phyloP scores from a whole-genome alignment of 441 rosid genomes.

The Syzygium syzygioides region DNA sequence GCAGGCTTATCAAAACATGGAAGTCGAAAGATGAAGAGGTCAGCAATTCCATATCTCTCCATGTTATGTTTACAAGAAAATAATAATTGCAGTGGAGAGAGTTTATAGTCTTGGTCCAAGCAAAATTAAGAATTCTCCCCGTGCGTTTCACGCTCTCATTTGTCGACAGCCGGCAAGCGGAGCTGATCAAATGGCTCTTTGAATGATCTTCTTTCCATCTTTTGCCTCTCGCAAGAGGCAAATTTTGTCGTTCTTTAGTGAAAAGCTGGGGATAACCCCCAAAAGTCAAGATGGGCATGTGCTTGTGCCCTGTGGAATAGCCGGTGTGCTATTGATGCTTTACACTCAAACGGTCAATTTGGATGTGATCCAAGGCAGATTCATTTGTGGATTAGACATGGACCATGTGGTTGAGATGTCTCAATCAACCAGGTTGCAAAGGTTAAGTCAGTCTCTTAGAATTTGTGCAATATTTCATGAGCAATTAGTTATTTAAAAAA shows the following conservation, averaged over 20 bases:
- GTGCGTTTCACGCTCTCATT: neutral
- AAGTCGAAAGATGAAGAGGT: neutral
- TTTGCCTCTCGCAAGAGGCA: neutral
- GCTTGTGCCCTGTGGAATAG: neutral
- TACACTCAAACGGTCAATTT: neutral
- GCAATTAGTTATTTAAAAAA: neutral
- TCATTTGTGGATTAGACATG: neutral
- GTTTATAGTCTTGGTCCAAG: neutral
- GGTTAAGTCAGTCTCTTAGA: fast-evolving
- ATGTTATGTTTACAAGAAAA: neutral
- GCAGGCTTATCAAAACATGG: neutral
- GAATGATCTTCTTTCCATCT: neutral
- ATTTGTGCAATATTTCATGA: neutral
- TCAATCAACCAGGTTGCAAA: neutral
- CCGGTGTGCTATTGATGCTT: neutral
- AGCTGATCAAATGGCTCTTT: neutral
- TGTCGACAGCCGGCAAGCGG: neutral
- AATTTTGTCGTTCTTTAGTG: neutral
- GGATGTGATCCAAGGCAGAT: neutral
- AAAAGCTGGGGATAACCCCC: neutral
- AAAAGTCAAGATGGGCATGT: neutral
- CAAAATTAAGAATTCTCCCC: neutral
- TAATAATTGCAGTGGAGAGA: neutral
- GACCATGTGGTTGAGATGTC: neutral
- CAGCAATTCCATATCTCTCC: neutral